These are phyloP conservation scores for Syzygium oleosum DNA, from an alignment of 345 rosid species.

Conservation along the genomic window DNA sequence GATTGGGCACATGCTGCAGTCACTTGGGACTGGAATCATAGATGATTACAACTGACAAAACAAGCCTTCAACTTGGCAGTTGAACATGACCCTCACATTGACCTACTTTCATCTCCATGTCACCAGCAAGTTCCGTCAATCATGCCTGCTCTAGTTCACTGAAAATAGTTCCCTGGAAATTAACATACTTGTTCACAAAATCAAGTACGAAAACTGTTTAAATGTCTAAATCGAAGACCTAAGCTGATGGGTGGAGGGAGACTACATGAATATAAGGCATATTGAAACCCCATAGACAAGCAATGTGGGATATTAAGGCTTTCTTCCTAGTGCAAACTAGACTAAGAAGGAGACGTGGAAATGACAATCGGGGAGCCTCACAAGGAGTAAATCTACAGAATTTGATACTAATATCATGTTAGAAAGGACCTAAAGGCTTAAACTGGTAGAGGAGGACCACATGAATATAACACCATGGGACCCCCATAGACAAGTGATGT, in stretches of 20 bases:
- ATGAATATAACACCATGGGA: background rate
- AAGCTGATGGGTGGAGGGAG: background rate
- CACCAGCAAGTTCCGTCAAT: background rate
- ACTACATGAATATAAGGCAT: background rate
- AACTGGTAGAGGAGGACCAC: background rate
- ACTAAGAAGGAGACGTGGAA: background rate
- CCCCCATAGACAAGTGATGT: background rate
- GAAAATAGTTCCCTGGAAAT: background rate
- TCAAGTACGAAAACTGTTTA: background rate
- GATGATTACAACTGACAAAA: background rate
- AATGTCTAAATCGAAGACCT: background rate
- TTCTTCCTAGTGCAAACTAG: background rate
- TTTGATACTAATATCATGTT: background rate
- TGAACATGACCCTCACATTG: background rate
- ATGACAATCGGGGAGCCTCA: background rate
- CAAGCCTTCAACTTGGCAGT: background rate
- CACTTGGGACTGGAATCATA: background rate
- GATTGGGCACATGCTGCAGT: background rate
- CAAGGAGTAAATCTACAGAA: background rate
- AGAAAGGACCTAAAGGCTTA: background rate
- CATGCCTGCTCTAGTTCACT: background rate
- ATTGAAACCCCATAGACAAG: background rate
- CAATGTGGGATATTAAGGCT: background rate
- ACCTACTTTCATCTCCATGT: background rate
- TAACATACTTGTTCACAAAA: background rate